Evolutionary conservation across 176 grass and related monocot genomes (phyloP).

Genomic region (Thalia dealbata): DNA sequence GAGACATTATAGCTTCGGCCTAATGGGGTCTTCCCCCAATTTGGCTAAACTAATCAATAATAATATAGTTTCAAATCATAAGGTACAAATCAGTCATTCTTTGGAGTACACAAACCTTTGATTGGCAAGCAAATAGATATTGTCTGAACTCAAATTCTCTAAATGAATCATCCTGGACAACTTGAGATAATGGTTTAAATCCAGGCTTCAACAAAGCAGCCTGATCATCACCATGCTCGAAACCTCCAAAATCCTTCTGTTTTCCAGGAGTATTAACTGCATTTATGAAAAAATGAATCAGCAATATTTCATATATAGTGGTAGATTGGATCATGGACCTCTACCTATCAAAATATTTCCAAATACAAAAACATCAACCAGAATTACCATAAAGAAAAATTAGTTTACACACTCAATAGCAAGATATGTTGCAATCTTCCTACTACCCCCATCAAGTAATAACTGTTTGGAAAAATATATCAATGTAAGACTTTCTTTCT

Average conservation of each 20-base stretch:
- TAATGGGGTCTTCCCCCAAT: not conserved
- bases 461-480: not conserved
- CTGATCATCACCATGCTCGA: conserved; percentile 87
- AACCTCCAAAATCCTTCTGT: conserved; percentile 90
- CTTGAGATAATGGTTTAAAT: conserved; percentile 77
- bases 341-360: too few relatives aligned
- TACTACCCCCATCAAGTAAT: not conserved
- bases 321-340: conserved; percentile 11
- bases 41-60: not conserved
- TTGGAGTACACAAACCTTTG: conserved; percentile 51
- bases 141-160: conserved; percentile 99
- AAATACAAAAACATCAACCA: too few relatives aligned
- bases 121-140: conserved; percentile 97
- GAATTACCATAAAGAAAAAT: not conserved
- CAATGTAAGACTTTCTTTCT: not conserved
- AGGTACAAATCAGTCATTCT: not conserved
- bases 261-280: conserved; percentile 67
- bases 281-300: conserved; percentile 6
- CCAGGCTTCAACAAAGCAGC: conserved; percentile 80
- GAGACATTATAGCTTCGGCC: too few relatives aligned
- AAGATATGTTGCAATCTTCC: not conserved
- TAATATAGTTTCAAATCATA: not conserved
- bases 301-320: too few relatives aligned
- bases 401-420: not conserved
- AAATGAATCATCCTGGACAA: conserved; percentile 81